Evolutionary conservation across 148 eudicot species (phyloP).

Genomic region (Camellia granthamiana): DNA sequence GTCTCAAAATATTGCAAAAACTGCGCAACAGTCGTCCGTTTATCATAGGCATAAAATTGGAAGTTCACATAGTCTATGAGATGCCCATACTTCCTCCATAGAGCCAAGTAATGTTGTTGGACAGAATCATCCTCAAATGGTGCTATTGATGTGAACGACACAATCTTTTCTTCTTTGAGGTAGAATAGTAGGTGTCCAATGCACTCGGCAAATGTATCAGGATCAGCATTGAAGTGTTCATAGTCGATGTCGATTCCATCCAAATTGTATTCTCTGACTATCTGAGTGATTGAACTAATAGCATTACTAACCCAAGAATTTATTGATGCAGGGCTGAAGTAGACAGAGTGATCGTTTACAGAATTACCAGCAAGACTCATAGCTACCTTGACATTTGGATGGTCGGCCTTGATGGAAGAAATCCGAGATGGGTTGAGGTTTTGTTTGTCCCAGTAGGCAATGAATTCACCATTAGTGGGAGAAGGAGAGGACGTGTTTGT

Average conservation of each 20-base stretch:
- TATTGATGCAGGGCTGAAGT: constrained; percentile 19
- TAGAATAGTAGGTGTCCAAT: constrained; percentile 20
- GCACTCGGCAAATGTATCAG: constrained; percentile 27
- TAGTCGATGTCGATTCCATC: constrained; percentile 34
- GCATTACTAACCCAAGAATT: constrained; percentile 27
- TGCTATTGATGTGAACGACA: constrained; percentile 27
- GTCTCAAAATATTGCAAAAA: constrained; percentile 18
- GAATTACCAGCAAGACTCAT: constrained; percentile 29
- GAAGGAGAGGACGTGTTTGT: constrained; percentile 9
- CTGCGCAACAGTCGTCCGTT: constrained; percentile 23
- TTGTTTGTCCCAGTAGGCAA: constrained; percentile 22
- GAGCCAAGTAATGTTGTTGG: constrained; percentile 24
- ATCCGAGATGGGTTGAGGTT: constrained; percentile 28
- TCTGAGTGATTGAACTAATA: constrained; percentile 11
- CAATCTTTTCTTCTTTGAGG: constrained; percentile 24
- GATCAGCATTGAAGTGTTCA: constrained; percentile 31
- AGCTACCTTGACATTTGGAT: constrained; percentile 28
- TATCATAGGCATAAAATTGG: constrained; percentile 27
- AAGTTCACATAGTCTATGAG: constrained; percentile 30
- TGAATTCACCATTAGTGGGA: constrained; percentile 29
- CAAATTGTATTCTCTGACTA: constrained; percentile 17
- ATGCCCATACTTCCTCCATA: constrained; percentile 31
- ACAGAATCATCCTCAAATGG: constrained; percentile 22
- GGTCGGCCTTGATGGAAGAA: constrained; percentile 20
- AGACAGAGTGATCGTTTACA: constrained; percentile 1